phyloP scores from a whole-genome alignment of 2,329 filamentous ascomycete species.

The Metarhizium guizhouense region DNA sequence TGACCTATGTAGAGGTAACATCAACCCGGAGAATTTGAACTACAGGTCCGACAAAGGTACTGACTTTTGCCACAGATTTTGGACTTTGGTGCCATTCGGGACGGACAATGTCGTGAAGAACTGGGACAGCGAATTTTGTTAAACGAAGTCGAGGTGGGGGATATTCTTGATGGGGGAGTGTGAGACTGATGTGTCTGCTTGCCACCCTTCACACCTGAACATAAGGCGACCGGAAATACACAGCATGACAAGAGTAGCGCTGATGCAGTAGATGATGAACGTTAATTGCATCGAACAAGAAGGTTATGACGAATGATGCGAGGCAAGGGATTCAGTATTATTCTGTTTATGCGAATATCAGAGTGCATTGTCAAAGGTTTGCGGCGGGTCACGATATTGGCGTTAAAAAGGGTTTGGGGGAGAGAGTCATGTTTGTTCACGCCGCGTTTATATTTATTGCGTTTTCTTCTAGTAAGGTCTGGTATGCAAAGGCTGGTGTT shows the following conservation, averaged over 20 bases:
- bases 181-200: neutral
- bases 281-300: constrained; percentile 2
- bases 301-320: neutral
- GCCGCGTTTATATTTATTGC: neutral
- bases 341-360: neutral
- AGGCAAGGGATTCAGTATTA: neutral
- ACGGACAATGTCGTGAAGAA: constrained; percentile 69
- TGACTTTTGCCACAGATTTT: constrained; percentile 57
- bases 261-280: neutral
- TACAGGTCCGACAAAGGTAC: neutral
- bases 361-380: constrained; percentile 1
- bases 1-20: constrained; percentile 92
- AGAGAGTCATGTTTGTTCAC: neutral
- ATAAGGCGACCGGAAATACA: neutral
- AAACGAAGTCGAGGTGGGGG: constrained; percentile 45
- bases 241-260: neutral
- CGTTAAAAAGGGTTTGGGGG: constrained; percentile 1
- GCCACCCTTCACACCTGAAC: neutral
- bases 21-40: neutral
- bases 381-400: neutral
- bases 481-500: neutral
- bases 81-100: constrained; percentile 89
- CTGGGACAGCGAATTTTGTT: constrained; percentile 71
- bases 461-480: neutral
- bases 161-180: constrained; percentile 33